Conservation (phyloP, 164 flowering plant genomes). For the Macadamia integrifolia region DNA sequence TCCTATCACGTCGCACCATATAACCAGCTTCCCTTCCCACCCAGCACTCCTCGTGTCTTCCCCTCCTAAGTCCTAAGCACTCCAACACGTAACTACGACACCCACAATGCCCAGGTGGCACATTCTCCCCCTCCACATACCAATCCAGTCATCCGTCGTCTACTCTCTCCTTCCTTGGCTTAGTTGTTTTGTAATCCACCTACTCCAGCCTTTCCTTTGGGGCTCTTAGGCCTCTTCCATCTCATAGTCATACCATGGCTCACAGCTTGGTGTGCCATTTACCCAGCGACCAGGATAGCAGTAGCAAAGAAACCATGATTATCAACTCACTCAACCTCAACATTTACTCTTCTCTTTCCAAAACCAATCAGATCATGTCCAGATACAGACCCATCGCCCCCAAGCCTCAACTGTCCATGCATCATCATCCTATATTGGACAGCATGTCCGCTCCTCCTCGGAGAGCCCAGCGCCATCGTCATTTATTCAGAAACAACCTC, state of each 20-base stretch:
- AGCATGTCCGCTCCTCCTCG: slow-evolving; percentile 20
- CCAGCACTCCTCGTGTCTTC: no score
- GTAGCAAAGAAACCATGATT: slow-evolving; percentile 27
- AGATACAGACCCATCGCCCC: slow-evolving; percentile 95
- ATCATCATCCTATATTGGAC: slow-evolving; percentile 7
- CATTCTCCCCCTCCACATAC: no score
- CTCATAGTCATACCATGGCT: background rate
- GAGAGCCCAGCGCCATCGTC: slow-evolving; percentile 31
- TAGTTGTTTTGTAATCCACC: no score
- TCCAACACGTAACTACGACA: no score
- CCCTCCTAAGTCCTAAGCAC: no score
- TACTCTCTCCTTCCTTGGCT: no score
- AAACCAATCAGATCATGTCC: slow-evolving; percentile 85
- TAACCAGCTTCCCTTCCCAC: no score
- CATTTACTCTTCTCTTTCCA: slow-evolving; percentile 38
- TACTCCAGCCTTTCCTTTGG: no score
- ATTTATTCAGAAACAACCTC: slow-evolving; percentile 32
- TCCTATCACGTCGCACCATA: no score
- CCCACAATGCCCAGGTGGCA: no score
- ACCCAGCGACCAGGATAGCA: background rate
- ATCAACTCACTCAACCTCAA: slow-evolving; percentile 41
- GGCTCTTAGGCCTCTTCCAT: background rate
- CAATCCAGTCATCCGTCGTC: no score
- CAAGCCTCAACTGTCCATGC: slow-evolving; percentile 45
- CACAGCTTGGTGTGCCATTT: background rate